Percentiles rank a stretch among this genome's conserved stretches.
Evolutionary conservation across 495 filamentous ascomycete genomes (phyloP).

Genomic region (Umbilicaria muhlenbergii): DNA sequence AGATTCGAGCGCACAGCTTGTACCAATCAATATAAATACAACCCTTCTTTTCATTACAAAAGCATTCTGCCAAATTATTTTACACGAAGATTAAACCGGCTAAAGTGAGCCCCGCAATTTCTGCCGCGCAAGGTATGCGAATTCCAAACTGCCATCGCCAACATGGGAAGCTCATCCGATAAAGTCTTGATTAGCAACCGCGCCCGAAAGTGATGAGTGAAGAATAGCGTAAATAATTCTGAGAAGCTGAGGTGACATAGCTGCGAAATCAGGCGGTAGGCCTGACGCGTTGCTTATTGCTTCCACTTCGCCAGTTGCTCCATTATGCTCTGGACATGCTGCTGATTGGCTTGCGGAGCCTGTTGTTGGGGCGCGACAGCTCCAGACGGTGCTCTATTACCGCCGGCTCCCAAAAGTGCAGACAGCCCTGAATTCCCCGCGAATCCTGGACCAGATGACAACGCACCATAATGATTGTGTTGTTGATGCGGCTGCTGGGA

Average conservation of each 20-base stretch:
- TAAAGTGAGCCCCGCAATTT: background rate
- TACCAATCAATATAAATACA: too few relatives aligned
- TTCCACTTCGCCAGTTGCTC: conserved; percentile 45
- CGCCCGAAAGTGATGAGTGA: too few relatives aligned
- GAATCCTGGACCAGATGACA: conserved; percentile 20
- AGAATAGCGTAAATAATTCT: too few relatives aligned
- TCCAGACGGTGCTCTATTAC: conserved; percentile 16
- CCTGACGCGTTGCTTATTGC: conserved; percentile 24
- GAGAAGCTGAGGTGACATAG: too few relatives aligned
- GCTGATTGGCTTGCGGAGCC: conserved; percentile 25
- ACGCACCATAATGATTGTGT: conserved; percentile 20
- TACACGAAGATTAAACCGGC: background rate
- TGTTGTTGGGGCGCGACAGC: conserved; percentile 11
- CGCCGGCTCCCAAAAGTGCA: conserved; percentile 29
- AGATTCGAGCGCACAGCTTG: too few relatives aligned
- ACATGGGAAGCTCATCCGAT: too few relatives aligned
- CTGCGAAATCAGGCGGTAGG: background rate
- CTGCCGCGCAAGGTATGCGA: background rate
- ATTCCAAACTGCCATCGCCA: too few relatives aligned
- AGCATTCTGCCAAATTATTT: too few relatives aligned
- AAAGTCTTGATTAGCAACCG: too few relatives aligned
- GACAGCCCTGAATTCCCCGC: conserved; percentile 23
- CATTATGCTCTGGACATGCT: conserved; percentile 46
- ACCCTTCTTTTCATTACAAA: too few relatives aligned
- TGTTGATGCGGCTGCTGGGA: conserved; percentile 16